phyloP scores from a whole-genome alignment of 2,329 filamentous ascomycete genomes.

The Sporothrix luriei region DNA sequence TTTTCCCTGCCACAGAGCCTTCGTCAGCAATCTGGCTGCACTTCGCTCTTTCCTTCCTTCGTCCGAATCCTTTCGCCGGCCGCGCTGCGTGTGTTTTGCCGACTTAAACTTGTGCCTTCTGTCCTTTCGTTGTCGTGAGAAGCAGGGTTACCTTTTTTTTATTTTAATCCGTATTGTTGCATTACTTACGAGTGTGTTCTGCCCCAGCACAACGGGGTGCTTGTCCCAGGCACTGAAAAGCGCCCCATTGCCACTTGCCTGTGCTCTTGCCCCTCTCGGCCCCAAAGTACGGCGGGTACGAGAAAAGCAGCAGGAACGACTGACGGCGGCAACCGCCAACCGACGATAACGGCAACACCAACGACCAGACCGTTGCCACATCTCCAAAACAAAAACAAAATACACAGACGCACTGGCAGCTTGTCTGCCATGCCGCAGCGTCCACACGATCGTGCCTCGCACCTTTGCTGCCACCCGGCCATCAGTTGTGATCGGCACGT shows the following conservation, averaged over 20 bases:
- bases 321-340: conserved; percentile 3
- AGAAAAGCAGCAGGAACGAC: conserved; percentile 7
- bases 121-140: background rate
- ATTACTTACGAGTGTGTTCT: background rate
- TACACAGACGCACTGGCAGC: background rate
- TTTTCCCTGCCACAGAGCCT: conserved; percentile 1
- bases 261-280: conserved; percentile 20
- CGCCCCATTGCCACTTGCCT: conserved; percentile 15
- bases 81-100: conserved; percentile 3
- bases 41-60: conserved; percentile 14
- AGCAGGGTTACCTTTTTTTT: background rate
- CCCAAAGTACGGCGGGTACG: background rate
- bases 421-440: conserved; percentile 25
- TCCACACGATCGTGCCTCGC: background rate
- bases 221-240: conserved; percentile 5
- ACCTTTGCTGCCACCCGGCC: background rate
- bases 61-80: conserved; percentile 14
- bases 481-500: conserved; percentile 16
- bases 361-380: background rate
- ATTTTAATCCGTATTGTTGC: background rate
- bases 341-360: background rate
- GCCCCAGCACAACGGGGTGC: background rate
- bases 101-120: background rate
- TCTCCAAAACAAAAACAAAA: background rate
- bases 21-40: conserved; percentile 26